phyloP scores from a whole-genome alignment of 1,284 basidiomycete species.

The Microbotryum scabiosae region DNA sequence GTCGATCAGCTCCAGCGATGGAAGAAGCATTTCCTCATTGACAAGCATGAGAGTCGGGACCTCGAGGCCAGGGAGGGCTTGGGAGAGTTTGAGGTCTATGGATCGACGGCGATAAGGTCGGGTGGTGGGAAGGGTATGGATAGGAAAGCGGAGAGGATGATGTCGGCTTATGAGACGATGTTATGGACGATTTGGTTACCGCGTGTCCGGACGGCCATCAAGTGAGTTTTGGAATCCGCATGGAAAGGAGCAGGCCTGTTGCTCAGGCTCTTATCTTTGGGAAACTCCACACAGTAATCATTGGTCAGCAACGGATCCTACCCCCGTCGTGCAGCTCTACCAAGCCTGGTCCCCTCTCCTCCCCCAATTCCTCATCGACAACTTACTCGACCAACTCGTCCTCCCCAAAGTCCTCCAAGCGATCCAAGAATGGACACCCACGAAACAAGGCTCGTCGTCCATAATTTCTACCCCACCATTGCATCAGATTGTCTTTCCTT shows the following conservation, averaged over 20 bases:
- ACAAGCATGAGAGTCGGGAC: slow-evolving; percentile 47
- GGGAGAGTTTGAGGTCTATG: slow-evolving; percentile 52
- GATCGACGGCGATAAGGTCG: slow-evolving; percentile 31
- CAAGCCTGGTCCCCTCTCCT: slow-evolving; percentile 81
- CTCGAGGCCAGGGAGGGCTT: slow-evolving; percentile 45
- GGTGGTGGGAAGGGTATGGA: neutral
- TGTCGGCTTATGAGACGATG: slow-evolving; percentile 92
- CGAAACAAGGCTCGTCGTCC: slow-evolving; percentile 46
- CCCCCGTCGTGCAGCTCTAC: slow-evolving; percentile 69
- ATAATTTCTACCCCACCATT: slow-evolving; percentile 44
- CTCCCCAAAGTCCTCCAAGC: slow-evolving; percentile 81
- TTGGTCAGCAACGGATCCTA: slow-evolving; percentile 68
- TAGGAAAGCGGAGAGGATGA: slow-evolving; percentile 41
- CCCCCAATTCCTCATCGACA: slow-evolving; percentile 85
- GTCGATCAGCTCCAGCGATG: slow-evolving; percentile 39
- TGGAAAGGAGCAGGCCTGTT: neutral
- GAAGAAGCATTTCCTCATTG: slow-evolving; percentile 56
- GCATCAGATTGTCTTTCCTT: slow-evolving; percentile 83
- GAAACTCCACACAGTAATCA: slow-evolving; percentile 53
- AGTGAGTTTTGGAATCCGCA: slow-evolving; percentile 43
- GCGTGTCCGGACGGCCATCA: slow-evolving; percentile 77
- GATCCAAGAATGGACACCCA: slow-evolving; percentile 70
- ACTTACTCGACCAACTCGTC: slow-evolving; percentile 88
- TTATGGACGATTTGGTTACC: slow-evolving; percentile 94
- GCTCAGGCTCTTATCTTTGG: neutral